A percentile compares a stretch with the other conserved stretches of the same genome.
phyloP scores from a whole-genome alignment of 257 asterid genomes.

The Orobanche coerulescens region DNA sequence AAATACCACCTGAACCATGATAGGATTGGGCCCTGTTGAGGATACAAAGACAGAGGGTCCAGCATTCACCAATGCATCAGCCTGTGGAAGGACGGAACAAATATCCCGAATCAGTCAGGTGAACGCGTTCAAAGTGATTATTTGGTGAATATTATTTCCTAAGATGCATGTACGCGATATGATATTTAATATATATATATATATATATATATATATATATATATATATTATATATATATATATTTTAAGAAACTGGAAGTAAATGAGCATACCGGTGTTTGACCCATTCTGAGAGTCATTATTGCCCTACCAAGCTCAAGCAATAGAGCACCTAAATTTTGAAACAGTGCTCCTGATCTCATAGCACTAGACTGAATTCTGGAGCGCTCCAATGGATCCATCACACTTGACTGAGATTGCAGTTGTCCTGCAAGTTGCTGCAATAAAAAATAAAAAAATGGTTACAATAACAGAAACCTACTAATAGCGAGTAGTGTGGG shows the following conservation, averaged over 20 bases:
- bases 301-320: slow-evolving; percentile 95
- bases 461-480: slow-evolving; percentile 13
- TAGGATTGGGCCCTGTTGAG: slow-evolving; percentile 81
- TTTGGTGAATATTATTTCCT: background rate
- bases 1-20: slow-evolving; percentile 88
- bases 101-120: slow-evolving; percentile 4
- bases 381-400: slow-evolving; percentile 56
- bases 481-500: background rate
- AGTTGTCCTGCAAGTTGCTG: slow-evolving; percentile 79
- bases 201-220: no score
- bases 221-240: no score
- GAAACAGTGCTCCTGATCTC: slow-evolving; percentile 71
- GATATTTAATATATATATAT: background rate
- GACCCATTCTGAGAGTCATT: slow-evolving; percentile 89
- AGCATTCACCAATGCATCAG: slow-evolving; percentile 86
- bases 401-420: slow-evolving; percentile 47
- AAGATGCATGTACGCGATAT: background rate
- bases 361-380: slow-evolving; percentile 65
- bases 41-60: slow-evolving; percentile 93
- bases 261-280: slow-evolving; percentile 50
- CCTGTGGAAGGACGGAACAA: slow-evolving; percentile 34
- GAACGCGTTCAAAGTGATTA: background rate
- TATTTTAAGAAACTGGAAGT: slow-evolving; percentile 5
- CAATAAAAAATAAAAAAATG: slow-evolving; percentile 9
- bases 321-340: slow-evolving; percentile 68